Percentiles rank a stretch among this genome's conserved stretches.
Conservation (phyloP, 169 alveolate genomes). For the Babesia ovata region DNA sequence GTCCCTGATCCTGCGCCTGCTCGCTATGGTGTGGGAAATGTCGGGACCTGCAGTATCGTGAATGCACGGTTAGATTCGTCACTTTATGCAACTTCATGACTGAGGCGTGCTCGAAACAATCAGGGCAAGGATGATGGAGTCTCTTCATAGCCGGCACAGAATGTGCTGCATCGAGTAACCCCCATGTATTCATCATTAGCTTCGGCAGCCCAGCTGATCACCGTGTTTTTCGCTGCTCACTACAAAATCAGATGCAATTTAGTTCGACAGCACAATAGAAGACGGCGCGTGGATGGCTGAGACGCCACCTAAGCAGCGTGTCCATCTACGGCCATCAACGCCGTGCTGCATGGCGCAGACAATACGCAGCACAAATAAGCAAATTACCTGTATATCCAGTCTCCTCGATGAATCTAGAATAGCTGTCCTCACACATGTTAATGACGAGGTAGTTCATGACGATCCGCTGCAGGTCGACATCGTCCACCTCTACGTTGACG, state of each 20-base stretch:
- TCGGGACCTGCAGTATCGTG: constrained; percentile 17
- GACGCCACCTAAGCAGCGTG: constrained; percentile 5
- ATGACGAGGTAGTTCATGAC: constrained; percentile 53
- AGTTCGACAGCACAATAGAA: background rate
- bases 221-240: too few relatives aligned
- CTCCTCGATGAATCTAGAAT: constrained; percentile 42
- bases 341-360: background rate
- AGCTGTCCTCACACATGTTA: constrained; percentile 60
- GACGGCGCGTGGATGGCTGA: background rate
- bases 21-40: constrained; percentile 35
- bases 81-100: background rate
- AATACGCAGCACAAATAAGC: background rate
- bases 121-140: constrained; percentile 61
- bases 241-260: too few relatives aligned
- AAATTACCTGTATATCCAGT: constrained; percentile 46
- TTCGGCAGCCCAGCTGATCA: background rate
- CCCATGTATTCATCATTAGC: constrained; percentile 25
- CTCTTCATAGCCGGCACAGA: constrained; percentile 6
- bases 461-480: constrained; percentile 40
- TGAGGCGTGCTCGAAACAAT: background rate
- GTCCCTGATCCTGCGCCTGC: constrained; percentile 29
- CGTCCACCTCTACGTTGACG: constrained; percentile 31
- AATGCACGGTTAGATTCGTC: background rate
- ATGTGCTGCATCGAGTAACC: background rate
- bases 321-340: background rate